Conservation (phyloP, 2,329 filamentous ascomycete species). For the Fusarium robinianum region DNA sequence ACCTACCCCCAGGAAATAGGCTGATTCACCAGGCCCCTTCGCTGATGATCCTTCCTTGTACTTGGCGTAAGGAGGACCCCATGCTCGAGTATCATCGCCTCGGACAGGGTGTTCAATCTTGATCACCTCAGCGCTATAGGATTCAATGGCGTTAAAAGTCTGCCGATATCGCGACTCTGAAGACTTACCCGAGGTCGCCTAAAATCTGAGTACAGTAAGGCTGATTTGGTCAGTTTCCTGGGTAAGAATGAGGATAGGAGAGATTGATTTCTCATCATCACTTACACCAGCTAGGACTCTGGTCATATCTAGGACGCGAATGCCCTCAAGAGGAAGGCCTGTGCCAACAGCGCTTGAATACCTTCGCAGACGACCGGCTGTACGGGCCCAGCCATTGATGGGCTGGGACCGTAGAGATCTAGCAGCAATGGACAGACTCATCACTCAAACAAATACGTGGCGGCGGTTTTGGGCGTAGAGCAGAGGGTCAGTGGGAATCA, state of each 20-base stretch:
- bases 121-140: slow-evolving; percentile 83
- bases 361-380: slow-evolving; percentile 27
- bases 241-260: background rate
- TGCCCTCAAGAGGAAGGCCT: slow-evolving; percentile 74
- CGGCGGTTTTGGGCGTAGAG: no score
- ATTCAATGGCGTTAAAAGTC: slow-evolving; percentile 18
- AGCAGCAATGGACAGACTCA: slow-evolving; percentile 25
- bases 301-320: slow-evolving; percentile 94
- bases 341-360: slow-evolving; percentile 39
- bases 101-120: slow-evolving; percentile 93
- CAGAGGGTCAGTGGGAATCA: no score
- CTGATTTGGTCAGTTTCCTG: slow-evolving; percentile 51
- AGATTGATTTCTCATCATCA: slow-evolving; percentile 24
- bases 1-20: slow-evolving; percentile 88
- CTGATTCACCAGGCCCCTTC: slow-evolving; percentile 83
- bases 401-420: slow-evolving; percentile 27
- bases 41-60: slow-evolving; percentile 65
- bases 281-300: slow-evolving; percentile 90
- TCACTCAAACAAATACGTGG: slow-evolving; percentile 12
- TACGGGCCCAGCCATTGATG: slow-evolving; percentile 22
- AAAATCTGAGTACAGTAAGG: slow-evolving; percentile 98
- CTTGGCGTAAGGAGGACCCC: slow-evolving; percentile 91
- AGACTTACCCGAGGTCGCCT: slow-evolving; percentile 85
- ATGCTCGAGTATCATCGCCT: slow-evolving; percentile 92
- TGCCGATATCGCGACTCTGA: background rate